phyloP scores from a whole-genome alignment of 495 filamentous ascomycete genomes.

The Penicillium lagena region DNA sequence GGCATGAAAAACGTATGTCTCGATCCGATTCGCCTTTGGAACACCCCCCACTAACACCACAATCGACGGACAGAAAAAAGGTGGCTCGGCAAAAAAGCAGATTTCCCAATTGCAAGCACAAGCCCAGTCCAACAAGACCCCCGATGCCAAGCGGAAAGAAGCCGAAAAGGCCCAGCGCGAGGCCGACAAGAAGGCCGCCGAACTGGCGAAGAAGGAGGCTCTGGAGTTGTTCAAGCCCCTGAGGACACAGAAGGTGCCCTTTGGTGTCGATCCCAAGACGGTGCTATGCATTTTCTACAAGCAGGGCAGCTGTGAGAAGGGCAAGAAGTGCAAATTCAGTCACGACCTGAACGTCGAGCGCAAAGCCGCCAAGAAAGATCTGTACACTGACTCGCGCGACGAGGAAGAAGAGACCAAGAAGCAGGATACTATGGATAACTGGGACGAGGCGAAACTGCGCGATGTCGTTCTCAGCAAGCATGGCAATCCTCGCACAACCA shows the following conservation, averaged over 20 bases:
- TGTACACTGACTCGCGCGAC: constrained; percentile 83
- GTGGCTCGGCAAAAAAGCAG: constrained; percentile 76
- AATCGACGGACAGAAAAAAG: constrained; percentile 67
- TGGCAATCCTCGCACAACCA: constrained; percentile 91
- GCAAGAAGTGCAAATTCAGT: constrained; percentile 94
- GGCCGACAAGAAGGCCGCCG: constrained; percentile 83
- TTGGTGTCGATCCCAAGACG: constrained; percentile 97
- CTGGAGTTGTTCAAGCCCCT: constrained; percentile 89
- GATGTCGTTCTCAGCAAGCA: constrained; percentile 91
- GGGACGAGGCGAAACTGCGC: constrained; percentile 94
- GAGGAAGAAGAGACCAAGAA: constrained; percentile 75
- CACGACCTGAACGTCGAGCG: constrained; percentile 87
- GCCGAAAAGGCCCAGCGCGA: constrained; percentile 82
- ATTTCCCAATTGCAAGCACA: constrained; percentile 76
- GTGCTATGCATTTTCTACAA: constrained; percentile 96
- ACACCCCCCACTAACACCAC: constrained; percentile 6
- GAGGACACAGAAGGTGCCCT: constrained; percentile 92
- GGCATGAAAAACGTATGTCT: constrained; percentile 90
- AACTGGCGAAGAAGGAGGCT: constrained; percentile 69
- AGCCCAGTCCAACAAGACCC: constrained; percentile 60
- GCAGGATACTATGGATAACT: constrained; percentile 87
- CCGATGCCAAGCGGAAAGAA: constrained; percentile 81
- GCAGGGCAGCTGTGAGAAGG: constrained; percentile 96
- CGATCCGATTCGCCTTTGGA: constrained; percentile 1
- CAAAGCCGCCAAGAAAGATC: constrained; percentile 83